A percentile compares a stretch with the other conserved stretches of the same genome.
Conservation (phyloP, 805 yeast genomes). For the Myxozyma sirexii region DNA sequence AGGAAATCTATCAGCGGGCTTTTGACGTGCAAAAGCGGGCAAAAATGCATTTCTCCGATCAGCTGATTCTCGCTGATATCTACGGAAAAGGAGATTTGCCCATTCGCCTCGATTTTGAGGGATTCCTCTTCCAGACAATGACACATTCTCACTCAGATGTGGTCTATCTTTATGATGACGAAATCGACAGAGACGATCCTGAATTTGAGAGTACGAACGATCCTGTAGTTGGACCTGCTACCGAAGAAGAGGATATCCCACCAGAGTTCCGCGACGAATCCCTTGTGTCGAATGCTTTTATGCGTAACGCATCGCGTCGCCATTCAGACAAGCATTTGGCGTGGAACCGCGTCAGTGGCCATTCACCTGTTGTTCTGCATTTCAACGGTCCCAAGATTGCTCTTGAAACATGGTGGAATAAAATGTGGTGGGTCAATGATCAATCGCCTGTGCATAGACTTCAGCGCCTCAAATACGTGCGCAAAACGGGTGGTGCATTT, state of each 20-base stretch:
- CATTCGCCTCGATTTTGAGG: constrained; percentile 29
- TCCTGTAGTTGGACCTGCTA: constrained; percentile 7
- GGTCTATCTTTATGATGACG: constrained; percentile 25
- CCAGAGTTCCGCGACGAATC: constrained; percentile 14
- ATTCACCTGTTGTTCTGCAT: constrained; percentile 28
- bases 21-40: constrained; percentile 27
- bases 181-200: constrained; percentile 19
- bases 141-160: constrained; percentile 32
- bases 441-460: constrained; percentile 22
- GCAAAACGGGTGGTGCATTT: constrained; percentile 26
- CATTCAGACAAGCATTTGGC: constrained; percentile 19
- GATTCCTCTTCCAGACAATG: constrained; percentile 33
- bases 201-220: not conserved
- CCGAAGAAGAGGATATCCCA: constrained; percentile 5
- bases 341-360: constrained; percentile 31
- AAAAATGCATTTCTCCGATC: constrained; percentile 25
- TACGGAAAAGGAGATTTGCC: constrained; percentile 29
- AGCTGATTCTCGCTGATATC: constrained; percentile 31
- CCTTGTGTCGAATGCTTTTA: constrained; percentile 14
- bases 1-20: constrained; percentile 25
- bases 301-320: constrained; percentile 9
- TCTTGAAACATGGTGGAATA: constrained; percentile 33
- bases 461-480: constrained; percentile 24
- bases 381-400: constrained; percentile 34
- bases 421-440: constrained; percentile 35